Base-by-base conservation (phyloP, 495 filamentous ascomycete species). In the Penicillium alfredii region DNA sequence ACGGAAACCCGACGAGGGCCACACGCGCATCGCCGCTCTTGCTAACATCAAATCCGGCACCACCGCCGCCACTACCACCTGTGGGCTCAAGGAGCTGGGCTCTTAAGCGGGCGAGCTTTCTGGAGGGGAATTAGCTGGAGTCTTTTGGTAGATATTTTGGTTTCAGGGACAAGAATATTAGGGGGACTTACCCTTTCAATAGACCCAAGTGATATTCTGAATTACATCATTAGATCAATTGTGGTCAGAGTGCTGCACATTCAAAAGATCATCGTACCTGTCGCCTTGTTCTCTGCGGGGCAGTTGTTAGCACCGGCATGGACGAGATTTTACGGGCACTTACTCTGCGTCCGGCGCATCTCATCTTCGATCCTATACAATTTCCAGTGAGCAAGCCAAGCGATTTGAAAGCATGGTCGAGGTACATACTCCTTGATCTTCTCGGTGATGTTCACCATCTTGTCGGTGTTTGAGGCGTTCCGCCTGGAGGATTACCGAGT, bases 381-480 rank as follows among this genome's bases (percentile, higher is more conserved):
- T 22, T 40, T 42, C 16, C 35, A 28, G 42, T 38, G 11, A 46
- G 45, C 34, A 38, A 49, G 36, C 11, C 14, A 9, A 24, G 30
- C 4, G 40, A 33, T 19, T 36, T 16, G n/a, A n/a, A 44, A 22
- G 20, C 10, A 22, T 25, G 19, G 10, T 4, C 4, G 13, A 27
- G 28, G 22, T 4, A 63, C 82, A 52, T 67, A 92, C 88, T 95
- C 88, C 69, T 97, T 99, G 68, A 99, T 99, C 76, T 94, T 97
- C 30, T 99, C 93, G 35, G 92, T 95, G 39, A 99, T 96, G 71
- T 96, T 96, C 66, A 96, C 93, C 93, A 99, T 98, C 49, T 74
- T 88, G 78, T 40, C 70, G 59, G 67, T 62, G 46, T 33, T 6
- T 46, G 41, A 43, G 54, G 55, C 49, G 49, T 42, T 45, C 50